These are phyloP conservation scores for Dendrobium chrysotoxum DNA, from an alignment of 106 monocot species.

Conservation along the genomic window DNA sequence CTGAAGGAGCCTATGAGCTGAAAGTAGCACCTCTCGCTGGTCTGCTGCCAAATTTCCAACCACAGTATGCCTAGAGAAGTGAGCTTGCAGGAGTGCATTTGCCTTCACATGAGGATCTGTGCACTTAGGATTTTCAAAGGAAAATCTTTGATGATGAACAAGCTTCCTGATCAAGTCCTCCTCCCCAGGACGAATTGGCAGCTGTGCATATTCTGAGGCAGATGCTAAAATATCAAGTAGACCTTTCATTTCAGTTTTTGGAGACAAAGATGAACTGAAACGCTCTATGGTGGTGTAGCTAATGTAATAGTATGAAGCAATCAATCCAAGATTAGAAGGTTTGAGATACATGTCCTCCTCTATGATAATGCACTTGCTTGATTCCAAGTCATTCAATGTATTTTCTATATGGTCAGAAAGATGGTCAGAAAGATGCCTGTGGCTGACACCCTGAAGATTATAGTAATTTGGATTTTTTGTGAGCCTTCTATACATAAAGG, in stretches of 20 bases:
- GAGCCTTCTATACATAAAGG: slow-evolving; percentile 91
- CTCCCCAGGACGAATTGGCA: slow-evolving; percentile 88
- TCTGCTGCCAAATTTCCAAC: slow-evolving; percentile 81
- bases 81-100: slow-evolving; percentile 83
- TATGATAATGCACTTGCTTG: slow-evolving; percentile 81
- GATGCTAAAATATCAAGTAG: slow-evolving; percentile 82
- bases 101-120: slow-evolving; percentile 94
- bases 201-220: slow-evolving; percentile 81
- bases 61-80: slow-evolving; percentile 77
- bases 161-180: slow-evolving; percentile 74
- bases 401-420: slow-evolving; percentile 84
- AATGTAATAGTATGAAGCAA: slow-evolving; percentile 95
- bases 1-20: slow-evolving; percentile 80
- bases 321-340: slow-evolving; percentile 77
- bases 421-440: slow-evolving; percentile 93
- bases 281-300: slow-evolving; percentile 90
- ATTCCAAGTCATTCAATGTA: slow-evolving; percentile 67
- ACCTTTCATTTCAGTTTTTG: slow-evolving; percentile 90
- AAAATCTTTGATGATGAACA: slow-evolving; percentile 84
- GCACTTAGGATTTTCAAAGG: slow-evolving; percentile 75
- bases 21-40: slow-evolving; percentile 80
- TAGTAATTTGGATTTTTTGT: slow-evolving; percentile 93
- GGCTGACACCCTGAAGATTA: slow-evolving; percentile 96
- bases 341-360: slow-evolving; percentile 97
- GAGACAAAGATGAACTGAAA: slow-evolving; percentile 73